Percentiles rank a stretch among this genome's conserved stretches.
phyloP scores from a whole-genome alignment of 1,284 basidiomycete genomes.

The Acaromyces ingoldii region DNA sequence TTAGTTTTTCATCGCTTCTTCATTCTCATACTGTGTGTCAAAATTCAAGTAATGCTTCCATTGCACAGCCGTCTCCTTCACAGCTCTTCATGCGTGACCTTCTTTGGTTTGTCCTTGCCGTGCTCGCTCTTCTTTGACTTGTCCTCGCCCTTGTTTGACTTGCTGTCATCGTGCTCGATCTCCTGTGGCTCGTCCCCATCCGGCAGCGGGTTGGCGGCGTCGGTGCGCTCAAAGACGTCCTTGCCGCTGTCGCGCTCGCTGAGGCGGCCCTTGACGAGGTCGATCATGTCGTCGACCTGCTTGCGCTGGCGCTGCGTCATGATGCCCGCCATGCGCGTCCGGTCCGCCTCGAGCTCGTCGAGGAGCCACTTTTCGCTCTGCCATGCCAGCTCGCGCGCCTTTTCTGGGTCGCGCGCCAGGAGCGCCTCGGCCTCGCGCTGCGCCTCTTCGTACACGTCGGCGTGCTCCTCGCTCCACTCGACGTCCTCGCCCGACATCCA shows the following conservation, averaged over 20 bases:
- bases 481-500: conserved; percentile 34
- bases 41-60: no score
- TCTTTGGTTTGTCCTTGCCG: no score
- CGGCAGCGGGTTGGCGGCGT: no score
- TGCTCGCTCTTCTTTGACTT: no score
- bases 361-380: conserved; percentile 38
- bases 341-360: conserved; percentile 25
- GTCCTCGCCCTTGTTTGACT: no score
- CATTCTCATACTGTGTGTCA: no score
- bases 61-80: no score
- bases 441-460: conserved; percentile 24
- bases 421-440: conserved; percentile 26
- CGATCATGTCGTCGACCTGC: conserved; percentile 8
- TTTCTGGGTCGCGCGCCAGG: conserved; percentile 20
- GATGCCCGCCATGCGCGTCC: conserved; percentile 30
- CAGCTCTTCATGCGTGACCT: no score
- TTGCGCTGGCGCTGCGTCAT: conserved; percentile 4
- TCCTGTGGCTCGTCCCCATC: no score
- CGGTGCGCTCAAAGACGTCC: conserved; percentile 42
- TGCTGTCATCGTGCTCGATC: no score
- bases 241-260: conserved; percentile 36
- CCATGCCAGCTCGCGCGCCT: conserved; percentile 31
- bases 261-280: conserved; percentile 3
- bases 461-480: conserved; percentile 27
- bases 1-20: no score